Percentiles rank a stretch among this genome's conserved stretches.
These are phyloP conservation scores for Phytophthora europaea DNA, from an alignment of 352 stramenopile species.

Conservation along the genomic window DNA sequence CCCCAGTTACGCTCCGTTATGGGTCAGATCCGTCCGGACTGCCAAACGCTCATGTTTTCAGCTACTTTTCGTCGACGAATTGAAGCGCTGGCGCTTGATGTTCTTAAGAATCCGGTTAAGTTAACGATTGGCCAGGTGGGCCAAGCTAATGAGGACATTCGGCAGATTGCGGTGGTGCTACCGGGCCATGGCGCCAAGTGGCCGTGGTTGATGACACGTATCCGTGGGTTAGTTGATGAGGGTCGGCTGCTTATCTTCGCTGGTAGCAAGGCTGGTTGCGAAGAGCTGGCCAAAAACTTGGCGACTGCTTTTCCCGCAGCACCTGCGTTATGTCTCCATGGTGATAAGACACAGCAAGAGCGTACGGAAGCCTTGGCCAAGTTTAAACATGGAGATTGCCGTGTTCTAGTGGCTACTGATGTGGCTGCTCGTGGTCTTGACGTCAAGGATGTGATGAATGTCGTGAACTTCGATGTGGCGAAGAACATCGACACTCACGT, in stretches of 20 bases:
- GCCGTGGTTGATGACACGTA: slow-evolving; percentile 83
- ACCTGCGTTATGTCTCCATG: slow-evolving; percentile 67
- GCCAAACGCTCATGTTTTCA: slow-evolving; percentile 91
- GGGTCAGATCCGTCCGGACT: slow-evolving; percentile 83
- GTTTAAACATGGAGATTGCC: slow-evolving; percentile 73
- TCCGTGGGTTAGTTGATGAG: slow-evolving; percentile 66
- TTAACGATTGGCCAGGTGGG: slow-evolving; percentile 82
- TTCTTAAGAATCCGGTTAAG: slow-evolving; percentile 86
- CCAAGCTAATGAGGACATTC: slow-evolving; percentile 93
- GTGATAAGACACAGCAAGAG: slow-evolving; percentile 86
- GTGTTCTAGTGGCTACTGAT: slow-evolving; percentile 89
- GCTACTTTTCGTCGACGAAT: slow-evolving; percentile 85
- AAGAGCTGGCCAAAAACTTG: slow-evolving; percentile 84
- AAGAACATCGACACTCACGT: slow-evolving; percentile 94
- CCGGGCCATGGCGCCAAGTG: slow-evolving; percentile 83
- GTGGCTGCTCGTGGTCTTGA: slow-evolving; percentile 90
- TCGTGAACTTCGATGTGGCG: slow-evolving; percentile 93
- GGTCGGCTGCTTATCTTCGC: slow-evolving; percentile 91
- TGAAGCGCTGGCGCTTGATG: slow-evolving; percentile 78
- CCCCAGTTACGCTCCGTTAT: slow-evolving; percentile 85
- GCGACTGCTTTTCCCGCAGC: slow-evolving; percentile 33
- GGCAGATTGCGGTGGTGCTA: slow-evolving; percentile 83
- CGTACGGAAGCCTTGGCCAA: slow-evolving; percentile 68
- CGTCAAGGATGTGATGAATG: slow-evolving; percentile 92
- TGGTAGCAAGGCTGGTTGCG: slow-evolving; percentile 84